phyloP scores from a whole-genome alignment of 306 rosid species.

The Cyamopsis tetragonoloba region DNA sequence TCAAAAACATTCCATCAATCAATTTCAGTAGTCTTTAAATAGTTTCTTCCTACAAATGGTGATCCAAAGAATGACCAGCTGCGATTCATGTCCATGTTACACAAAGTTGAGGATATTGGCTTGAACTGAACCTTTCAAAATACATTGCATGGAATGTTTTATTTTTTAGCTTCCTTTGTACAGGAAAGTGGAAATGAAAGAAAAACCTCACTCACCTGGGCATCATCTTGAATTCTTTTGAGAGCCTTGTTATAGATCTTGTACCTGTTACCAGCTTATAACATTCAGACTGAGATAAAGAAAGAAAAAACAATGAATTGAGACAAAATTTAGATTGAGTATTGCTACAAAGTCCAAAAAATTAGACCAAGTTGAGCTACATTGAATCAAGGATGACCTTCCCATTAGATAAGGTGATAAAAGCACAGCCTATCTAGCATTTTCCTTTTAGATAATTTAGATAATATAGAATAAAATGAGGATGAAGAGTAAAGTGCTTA shows the following conservation, averaged over 20 bases:
- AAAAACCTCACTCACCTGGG: conserved; percentile 50
- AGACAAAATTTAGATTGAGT: background rate
- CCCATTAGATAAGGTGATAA: background rate
- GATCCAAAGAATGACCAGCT: conserved; percentile 7
- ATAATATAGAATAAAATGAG: background rate
- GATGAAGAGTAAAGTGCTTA: conserved; percentile 29
- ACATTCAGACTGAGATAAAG: conserved; percentile 3
- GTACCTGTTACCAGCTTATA: conserved; percentile 47
- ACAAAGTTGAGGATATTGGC: background rate
- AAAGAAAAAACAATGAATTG: background rate
- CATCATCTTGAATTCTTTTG: conserved; percentile 82
- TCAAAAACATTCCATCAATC: conserved; percentile 14
- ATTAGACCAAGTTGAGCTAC: background rate
- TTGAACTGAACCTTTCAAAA: background rate
- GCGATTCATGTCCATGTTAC: conserved; percentile 1
- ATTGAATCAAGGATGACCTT: background rate
- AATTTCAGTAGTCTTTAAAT: background rate
- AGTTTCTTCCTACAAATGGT: conserved; percentile 13
- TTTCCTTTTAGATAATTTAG: background rate
- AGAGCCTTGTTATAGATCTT: conserved; percentile 78
- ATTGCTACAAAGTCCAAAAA: background rate
- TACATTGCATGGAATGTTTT: background rate
- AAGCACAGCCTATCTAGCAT: background rate
- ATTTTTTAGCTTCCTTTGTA: background rate
- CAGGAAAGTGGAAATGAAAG: background rate